Base-by-base conservation (phyloP, 495 filamentous ascomycete species). In the Annulohypoxylon maeteangense region DNA sequence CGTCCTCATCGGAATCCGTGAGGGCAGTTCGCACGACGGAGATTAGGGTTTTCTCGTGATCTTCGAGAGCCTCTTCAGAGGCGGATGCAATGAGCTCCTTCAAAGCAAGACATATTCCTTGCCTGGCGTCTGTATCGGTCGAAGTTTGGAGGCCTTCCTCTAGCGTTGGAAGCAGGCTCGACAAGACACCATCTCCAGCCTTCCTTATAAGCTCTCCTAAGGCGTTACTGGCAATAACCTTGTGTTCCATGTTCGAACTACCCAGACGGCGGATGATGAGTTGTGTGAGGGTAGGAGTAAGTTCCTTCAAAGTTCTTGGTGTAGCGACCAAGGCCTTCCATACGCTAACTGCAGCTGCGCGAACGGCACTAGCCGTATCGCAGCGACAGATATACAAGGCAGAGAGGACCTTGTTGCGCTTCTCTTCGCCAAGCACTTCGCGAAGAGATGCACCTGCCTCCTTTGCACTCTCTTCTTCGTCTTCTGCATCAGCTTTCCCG, bases 251-350 rank as follows among this genome's bases (percentile, higher is more conserved):
- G 75, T 97, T 98, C 3, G 94, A 91, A 70, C 93, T 98, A 59
- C 93, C 95, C 38, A 99, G 89, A 36, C 95, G 92, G 59, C 94
- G 90, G 78, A 98, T 98, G 68, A 99, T 90, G 70, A 98, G 87
- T 78, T 97, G 93, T 5, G 93, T 96, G 42, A 99, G 88, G 6
- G 94, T 97, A 27, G 95, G 95, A 36, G 97, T 90, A 72, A 99
- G 88, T 74, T 99, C 95, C 79, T 97, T 97, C 70, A 99, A 89
- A 20, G 92, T 97, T 63, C 90, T 90, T 18, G 95, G 95, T 44
- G 93, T 94, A 68, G 95, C 92, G 25, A 99, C 95, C 70, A 99
- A 84, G 32, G 93, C 94, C 78, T 99, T 99, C 95, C 95, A 99
- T 22, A 99, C 94, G 74, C 84, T 88, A 74, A 98, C 89, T 11